Base-by-base conservation (phyloP, 148 eudicot species). In the Chenopodium suecicum region DNA sequence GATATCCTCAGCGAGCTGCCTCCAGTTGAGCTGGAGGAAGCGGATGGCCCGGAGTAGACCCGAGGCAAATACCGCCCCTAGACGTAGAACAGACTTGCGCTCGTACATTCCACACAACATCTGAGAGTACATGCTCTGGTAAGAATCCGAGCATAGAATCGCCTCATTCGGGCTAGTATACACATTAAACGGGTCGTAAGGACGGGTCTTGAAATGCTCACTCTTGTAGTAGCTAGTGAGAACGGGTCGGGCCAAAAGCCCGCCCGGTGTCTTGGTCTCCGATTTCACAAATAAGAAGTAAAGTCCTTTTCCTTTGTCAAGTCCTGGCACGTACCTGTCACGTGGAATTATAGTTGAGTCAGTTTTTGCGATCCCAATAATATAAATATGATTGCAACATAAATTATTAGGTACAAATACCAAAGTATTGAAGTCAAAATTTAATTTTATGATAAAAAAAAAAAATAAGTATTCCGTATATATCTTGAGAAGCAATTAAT, bases 11-110 rank as follows among this genome's bases (percentile, higher is more conserved):
- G 87, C 73, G 37, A 94, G 85, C 16, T 87, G 79, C 17, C 74
- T 73, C 97, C 97, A 94, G 34, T 92, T 86, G 52, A 91, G 89
- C 74, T 94, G 97, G 83, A 94, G 94, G 87, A 94, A 94, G n/a
- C 97, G 91, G 81, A 94, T 94, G 80, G 98, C 98, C 7, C 98
- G 91, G 64, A 94, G 91, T 7, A 94, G 89, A 67, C 98, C 94
- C 0, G 97, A 92, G 74, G 98, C 98, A 10, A 94, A 94, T 1
- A 94, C 93, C 1, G 98, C 97, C 3, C 98, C 98, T 13, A 94
- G 79, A 5, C 97, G 92, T 46, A 94, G 91, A 63, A 94, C 98
- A 32, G 87, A 81, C 5, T 82, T 69, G 6, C 92, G 90, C 78
- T 90, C 92, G 65, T 90, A 85, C 37, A 94, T 89, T 23, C 98